These are phyloP conservation scores for Phaeomoniella chlamydospora DNA, from an alignment of 2,329 filamentous ascomycete species.

Conservation along the genomic window DNA sequence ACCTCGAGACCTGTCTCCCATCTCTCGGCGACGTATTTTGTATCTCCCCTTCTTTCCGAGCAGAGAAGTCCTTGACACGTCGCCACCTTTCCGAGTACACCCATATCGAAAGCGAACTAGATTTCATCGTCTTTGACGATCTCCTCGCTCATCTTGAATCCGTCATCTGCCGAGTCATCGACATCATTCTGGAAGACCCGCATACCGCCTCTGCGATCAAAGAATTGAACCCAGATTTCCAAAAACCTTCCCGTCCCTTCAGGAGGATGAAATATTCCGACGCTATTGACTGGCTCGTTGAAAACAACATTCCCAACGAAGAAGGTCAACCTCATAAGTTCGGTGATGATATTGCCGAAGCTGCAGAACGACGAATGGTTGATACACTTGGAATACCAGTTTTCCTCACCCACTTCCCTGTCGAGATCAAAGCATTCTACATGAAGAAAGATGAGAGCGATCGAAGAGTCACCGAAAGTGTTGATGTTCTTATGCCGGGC, in stretches of 20 bases:
- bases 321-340: conserved; percentile 81
- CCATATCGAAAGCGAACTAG: conserved; percentile 89
- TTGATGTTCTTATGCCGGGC: conserved; percentile 78
- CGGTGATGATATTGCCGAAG: conserved; percentile 95
- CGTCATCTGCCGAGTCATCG: conserved; percentile 74
- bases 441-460: conserved; percentile 83
- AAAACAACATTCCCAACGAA: conserved; percentile 85
- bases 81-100: conserved; percentile 94
- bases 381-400: conserved; percentile 92
- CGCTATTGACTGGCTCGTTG: conserved; percentile 84
- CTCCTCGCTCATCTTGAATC: conserved; percentile 77
- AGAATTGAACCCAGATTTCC: conserved; percentile 82
- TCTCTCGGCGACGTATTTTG: conserved; percentile 92
- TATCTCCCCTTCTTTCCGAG: conserved; percentile 96
- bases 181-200: conserved; percentile 60
- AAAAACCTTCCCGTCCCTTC: conserved; percentile 70
- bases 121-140: conserved; percentile 88
- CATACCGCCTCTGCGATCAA: conserved; percentile 59
- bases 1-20: conserved; percentile 87
- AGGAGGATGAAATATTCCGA: conserved; percentile 89
- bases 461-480: conserved; percentile 74
- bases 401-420: conserved; percentile 92
- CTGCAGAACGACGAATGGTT: conserved; percentile 92
- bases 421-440: conserved; percentile 97
- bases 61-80: conserved; percentile 87